Evolutionary conservation across 225 moss, liverwort and hornwort genomes (phyloP).

Genomic region (Takakia lepidozioides): DNA sequence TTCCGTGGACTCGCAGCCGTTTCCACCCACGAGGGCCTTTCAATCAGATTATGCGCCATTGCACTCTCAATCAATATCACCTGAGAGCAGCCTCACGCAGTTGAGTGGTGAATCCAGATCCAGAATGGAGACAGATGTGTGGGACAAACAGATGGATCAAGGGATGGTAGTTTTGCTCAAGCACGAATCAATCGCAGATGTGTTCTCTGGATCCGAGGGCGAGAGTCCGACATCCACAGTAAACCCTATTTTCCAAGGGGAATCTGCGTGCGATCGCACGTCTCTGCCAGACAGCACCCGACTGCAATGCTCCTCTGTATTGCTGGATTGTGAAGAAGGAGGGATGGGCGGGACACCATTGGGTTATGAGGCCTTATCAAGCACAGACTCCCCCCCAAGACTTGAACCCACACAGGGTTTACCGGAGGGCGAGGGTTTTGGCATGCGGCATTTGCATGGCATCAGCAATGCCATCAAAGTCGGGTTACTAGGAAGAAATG

Average conservation of each 20-base stretch:
- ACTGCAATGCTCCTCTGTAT: constrained; percentile 9
- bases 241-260: constrained; percentile 2
- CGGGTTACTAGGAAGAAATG: constrained; percentile 22
- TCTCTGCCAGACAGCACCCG: not conserved
- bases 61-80: constrained; percentile 9
- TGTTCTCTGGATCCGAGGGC: constrained; percentile 16
- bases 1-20: not conserved
- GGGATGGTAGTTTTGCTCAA: constrained; percentile 7
- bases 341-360: constrained; percentile 6
- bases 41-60: no score
- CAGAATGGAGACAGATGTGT: constrained; percentile 15
- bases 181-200: constrained; percentile 13
- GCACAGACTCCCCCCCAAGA: constrained; percentile 1
- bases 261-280: constrained; percentile 1
- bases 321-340: constrained; percentile 16
- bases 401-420: constrained; percentile 4
- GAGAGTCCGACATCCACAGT: constrained; percentile 13
- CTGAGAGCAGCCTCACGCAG: constrained; percentile 28
- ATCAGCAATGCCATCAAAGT: constrained; percentile 14
- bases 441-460: constrained; percentile 24
- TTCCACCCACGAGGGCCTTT: not conserved
- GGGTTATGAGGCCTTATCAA: constrained; percentile 10
- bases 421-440: constrained; percentile 16
- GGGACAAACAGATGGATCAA: constrained; percentile 24
- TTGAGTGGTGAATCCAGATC: constrained; percentile 28